Percentiles rank a stretch among this genome's conserved stretches.
Evolutionary conservation across 73 alveolate genomes (phyloP).

Genomic region (Paramecium sonneborni): DNA sequence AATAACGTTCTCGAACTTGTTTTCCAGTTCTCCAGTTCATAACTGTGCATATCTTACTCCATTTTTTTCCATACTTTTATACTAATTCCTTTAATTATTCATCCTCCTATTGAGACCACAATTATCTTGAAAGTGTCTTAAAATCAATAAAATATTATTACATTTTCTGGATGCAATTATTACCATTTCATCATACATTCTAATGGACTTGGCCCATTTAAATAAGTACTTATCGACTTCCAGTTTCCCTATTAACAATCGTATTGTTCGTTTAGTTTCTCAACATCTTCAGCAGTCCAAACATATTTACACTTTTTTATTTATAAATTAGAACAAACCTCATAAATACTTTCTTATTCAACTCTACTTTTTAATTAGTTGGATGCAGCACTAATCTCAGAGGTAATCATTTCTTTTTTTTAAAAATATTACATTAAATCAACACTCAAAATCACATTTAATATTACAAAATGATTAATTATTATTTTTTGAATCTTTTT

Average conservation of each 20-base stretch:
- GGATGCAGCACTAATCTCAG: slow-evolving; percentile 33
- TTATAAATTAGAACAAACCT: background rate
- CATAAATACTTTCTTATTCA: background rate
- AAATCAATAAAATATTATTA: background rate
- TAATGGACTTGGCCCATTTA: background rate
- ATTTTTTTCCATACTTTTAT: slow-evolving; percentile 17
- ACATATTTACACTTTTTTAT: background rate
- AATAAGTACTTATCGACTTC: background rate
- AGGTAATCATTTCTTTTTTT: background rate
- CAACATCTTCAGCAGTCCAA: slow-evolving; percentile 16
- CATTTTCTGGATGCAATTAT: slow-evolving; percentile 7
- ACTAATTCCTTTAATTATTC: slow-evolving; percentile 28
- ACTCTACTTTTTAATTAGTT: background rate
- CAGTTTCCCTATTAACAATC: background rate
- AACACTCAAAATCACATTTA: background rate
- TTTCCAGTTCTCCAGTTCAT: slow-evolving; percentile 58
- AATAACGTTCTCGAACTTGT: slow-evolving; percentile 53
- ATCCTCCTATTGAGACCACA: slow-evolving; percentile 46
- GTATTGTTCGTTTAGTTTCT: background rate
- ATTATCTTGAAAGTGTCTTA: background rate
- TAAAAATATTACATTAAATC: background rate
- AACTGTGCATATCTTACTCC: slow-evolving; percentile 50
- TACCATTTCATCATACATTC: slow-evolving; percentile 31
- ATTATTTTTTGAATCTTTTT: background rate
- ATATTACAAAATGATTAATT: background rate